Conservation (phyloP, 2,329 filamentous ascomycete genomes). For the Juglanconis oblonga region DNA sequence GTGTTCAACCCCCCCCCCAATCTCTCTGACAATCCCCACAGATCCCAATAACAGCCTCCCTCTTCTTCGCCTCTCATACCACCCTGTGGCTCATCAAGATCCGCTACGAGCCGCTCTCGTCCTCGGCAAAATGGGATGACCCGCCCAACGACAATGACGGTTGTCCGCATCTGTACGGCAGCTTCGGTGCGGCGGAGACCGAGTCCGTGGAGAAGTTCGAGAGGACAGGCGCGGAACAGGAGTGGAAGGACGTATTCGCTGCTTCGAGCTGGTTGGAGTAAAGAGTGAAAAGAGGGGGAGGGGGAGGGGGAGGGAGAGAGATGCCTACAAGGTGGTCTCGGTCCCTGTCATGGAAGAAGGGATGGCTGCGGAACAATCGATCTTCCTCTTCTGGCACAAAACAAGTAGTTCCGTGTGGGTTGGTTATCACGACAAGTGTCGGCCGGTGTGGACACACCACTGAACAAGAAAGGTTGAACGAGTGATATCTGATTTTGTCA, state of each 20-base stretch:
- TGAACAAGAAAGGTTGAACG: too few species aligned
- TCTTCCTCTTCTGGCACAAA: too few species aligned
- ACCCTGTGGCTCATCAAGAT: slow-evolving; percentile 54
- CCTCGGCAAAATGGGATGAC: slow-evolving; percentile 51
- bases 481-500: too few species aligned
- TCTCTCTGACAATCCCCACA: slow-evolving; percentile 21
- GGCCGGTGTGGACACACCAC: too few species aligned
- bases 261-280: slow-evolving; percentile 40
- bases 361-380: too few species aligned
- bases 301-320: not conserved
- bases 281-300: not conserved
- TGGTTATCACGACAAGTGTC: too few species aligned
- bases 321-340: too few species aligned
- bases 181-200: slow-evolving; percentile 53
- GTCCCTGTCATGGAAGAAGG: too few species aligned
- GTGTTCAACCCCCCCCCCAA: not conserved
- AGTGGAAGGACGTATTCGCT: slow-evolving; percentile 46
- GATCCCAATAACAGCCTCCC: slow-evolving; percentile 42
- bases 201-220: slow-evolving; percentile 44
- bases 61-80: slow-evolving; percentile 39
- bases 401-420: too few species aligned
- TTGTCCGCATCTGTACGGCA: slow-evolving; percentile 59
- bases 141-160: slow-evolving; percentile 36
- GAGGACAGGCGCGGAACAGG: slow-evolving; percentile 36
- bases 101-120: slow-evolving; percentile 42